A percentile compares a stretch with the other conserved stretches of the same genome.
phyloP scores from a whole-genome alignment of 306 rosid genomes.

The Geum urbanum region DNA sequence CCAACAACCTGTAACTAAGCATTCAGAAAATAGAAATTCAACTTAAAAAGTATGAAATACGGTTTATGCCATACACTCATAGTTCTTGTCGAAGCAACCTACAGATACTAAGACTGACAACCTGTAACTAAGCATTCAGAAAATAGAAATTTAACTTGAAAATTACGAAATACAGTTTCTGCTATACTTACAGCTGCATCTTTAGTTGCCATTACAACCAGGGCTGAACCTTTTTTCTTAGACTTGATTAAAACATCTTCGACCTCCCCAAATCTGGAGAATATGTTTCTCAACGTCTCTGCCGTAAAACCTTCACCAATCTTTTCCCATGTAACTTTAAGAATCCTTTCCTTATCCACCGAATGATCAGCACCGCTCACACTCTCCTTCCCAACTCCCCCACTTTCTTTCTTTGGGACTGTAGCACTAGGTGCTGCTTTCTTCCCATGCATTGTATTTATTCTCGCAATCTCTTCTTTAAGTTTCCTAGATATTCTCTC shows the following conservation, averaged over 20 bases:
- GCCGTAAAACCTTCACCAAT: constrained; percentile 74
- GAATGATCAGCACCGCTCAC: constrained; percentile 22
- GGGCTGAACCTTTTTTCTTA: constrained; percentile 85
- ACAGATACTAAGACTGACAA: constrained; percentile 16
- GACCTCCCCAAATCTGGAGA: constrained; percentile 69
- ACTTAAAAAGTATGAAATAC: not conserved
- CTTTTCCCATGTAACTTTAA: constrained; percentile 92
- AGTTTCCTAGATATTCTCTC: constrained; percentile 62
- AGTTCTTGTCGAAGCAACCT: constrained; percentile 71
- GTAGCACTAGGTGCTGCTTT: constrained; percentile 36
- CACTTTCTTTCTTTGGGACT: constrained; percentile 25
- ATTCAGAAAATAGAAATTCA: not conserved
- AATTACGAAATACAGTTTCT: not conserved
- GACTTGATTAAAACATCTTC: constrained; percentile 83
- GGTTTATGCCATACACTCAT: constrained; percentile 17
- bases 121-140: constrained; percentile 16
- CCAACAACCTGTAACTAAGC: constrained; percentile 11
- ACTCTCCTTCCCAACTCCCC: constrained; percentile 38
- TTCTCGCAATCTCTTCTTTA: constrained; percentile 69
- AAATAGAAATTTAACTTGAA: not conserved
- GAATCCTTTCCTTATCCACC: constrained; percentile 61
- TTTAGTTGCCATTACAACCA: constrained; percentile 75
- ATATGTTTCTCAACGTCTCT: constrained; percentile 58
- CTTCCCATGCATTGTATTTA: constrained; percentile 62
- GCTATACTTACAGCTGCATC: constrained; percentile 71